Evolutionary conservation across 140 eudicot genomes (phyloP), one percentile per base, ranked within the genome.

Genomic region (Anethum foeniculum): DNA sequence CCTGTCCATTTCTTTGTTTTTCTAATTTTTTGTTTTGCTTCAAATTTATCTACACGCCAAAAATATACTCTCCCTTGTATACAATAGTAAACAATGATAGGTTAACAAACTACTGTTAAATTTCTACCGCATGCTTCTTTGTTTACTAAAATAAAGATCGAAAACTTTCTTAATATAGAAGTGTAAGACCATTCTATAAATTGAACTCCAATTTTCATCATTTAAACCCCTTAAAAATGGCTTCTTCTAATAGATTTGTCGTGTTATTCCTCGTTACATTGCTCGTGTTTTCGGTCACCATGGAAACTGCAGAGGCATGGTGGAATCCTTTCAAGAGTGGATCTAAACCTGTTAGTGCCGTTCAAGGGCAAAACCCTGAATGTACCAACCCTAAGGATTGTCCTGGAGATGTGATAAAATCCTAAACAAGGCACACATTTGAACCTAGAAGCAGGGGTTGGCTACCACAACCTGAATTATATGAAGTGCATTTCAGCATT

Each of bases 311-410:
- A 39, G 52, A 72, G 6, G 77, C 77, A 28, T 30, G 21, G 49
- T 18, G 1, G 32, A 41, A 72, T 41, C 77, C 77, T 9, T 36
- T 72, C 48, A 39, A 41, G 6, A 72, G 0, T n/a, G 32, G 28
- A 3, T 0, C 30, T 9, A 39, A 4, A 18, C 15, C 48, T 23
- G 4, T 18, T 5, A 9, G 0, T 21, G 52, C 3, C 18, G 6
- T 72, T 72, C 28, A 19, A 14, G 77, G 77, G 2, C 0, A 0
- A 9, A 8, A 39, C 18, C 1, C 21, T 19, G 2, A 71, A 71
- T 71, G 76, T 71, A 39, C 43, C 76, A 71, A 71, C 76, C 48
- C 76, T 36, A 36, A 9, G 27, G 76, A 71, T 19, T 71, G 76
- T 71, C 76, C 76, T 19, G 48, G 48, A 71, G 46, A 39, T 2